phyloP scores from a whole-genome alignment of 208 protist species.

The Vickermania ingenoplastis region DNA sequence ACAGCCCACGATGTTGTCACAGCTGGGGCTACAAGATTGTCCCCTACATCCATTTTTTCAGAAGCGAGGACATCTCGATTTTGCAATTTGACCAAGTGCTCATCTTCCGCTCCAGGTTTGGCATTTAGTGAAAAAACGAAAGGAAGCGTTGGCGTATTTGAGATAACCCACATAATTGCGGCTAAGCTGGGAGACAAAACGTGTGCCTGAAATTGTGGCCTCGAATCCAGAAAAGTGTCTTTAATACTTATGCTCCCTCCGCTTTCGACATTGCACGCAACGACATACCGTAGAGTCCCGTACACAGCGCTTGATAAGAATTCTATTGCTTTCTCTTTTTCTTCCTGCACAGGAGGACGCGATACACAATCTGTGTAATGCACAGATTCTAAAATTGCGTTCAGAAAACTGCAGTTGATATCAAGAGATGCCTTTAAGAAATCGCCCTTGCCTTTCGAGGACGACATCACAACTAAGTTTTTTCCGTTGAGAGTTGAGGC shows the following conservation, averaged over 20 bases:
- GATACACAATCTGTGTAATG: conserved; percentile 77
- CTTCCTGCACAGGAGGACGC: conserved; percentile 54
- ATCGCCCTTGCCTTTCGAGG: conserved; percentile 8
- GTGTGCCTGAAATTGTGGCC: conserved; percentile 25
- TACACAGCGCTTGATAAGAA: conserved; percentile 63
- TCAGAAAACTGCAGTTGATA: conserved; percentile 57
- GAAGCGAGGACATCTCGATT: neutral
- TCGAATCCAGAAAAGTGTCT: conserved; percentile 66
- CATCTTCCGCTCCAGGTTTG: conserved; percentile 10
- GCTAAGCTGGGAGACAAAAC: conserved; percentile 46
- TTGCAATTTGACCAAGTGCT: neutral
- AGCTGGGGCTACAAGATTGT: conserved; percentile 24
- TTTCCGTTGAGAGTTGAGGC: conserved; percentile 17
- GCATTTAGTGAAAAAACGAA: conserved; percentile 46
- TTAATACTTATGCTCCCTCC: conserved; percentile 9
- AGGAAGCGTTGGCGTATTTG: conserved; percentile 18
- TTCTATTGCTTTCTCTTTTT: conserved; percentile 37
- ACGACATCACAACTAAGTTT: conserved; percentile 15
- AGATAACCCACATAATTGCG: conserved; percentile 64
- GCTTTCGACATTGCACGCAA: conserved; percentile 58
- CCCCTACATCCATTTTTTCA: conserved; percentile 38
- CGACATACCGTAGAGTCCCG: conserved; percentile 60
- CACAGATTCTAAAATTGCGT: conserved; percentile 42
- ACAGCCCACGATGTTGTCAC: conserved; percentile 37
- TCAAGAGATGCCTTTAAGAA: conserved; percentile 16